phyloP scores from a whole-genome alignment of 1,284 basidiomycete species.

The Apiotrichum brassicae region DNA sequence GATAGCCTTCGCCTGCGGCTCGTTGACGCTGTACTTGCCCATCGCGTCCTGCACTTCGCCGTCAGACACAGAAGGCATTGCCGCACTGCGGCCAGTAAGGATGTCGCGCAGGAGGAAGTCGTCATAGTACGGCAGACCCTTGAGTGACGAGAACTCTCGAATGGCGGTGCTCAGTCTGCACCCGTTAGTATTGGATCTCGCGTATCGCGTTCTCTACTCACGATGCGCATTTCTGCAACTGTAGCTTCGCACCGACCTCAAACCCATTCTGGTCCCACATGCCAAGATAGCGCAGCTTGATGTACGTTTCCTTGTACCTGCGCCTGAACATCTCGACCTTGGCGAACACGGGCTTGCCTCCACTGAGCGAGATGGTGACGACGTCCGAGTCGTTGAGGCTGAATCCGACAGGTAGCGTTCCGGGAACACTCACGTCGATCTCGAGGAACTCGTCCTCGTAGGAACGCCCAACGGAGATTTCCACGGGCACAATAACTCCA shows the following conservation, averaged over 20 bases:
- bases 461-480: constrained; percentile 52
- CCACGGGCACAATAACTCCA: constrained; percentile 56
- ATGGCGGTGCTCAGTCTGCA: constrained; percentile 78
- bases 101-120: constrained; percentile 57
- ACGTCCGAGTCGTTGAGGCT: constrained; percentile 72
- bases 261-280: constrained; percentile 43
- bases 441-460: constrained; percentile 46
- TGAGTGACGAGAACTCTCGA: constrained; percentile 84
- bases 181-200: too few relatives aligned
- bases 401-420: constrained; percentile 61
- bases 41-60: constrained; percentile 63
- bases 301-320: constrained; percentile 49
- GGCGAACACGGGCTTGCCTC: constrained; percentile 53
- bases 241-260: constrained; percentile 58
- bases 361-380: constrained; percentile 65
- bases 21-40: constrained; percentile 70
- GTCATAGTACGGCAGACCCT: constrained; percentile 76
- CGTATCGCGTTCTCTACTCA: too few relatives aligned
- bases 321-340: constrained; percentile 68
- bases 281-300: constrained; percentile 50
- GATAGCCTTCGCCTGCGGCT: constrained; percentile 90
- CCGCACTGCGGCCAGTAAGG: constrained; percentile 59
- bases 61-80: constrained; percentile 51
- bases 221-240: constrained; percentile 75
- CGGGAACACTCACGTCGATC: constrained; percentile 44